Base-by-base conservation (phyloP, 495 filamentous ascomycete genomes). In the Penicillium flavigenum region DNA sequence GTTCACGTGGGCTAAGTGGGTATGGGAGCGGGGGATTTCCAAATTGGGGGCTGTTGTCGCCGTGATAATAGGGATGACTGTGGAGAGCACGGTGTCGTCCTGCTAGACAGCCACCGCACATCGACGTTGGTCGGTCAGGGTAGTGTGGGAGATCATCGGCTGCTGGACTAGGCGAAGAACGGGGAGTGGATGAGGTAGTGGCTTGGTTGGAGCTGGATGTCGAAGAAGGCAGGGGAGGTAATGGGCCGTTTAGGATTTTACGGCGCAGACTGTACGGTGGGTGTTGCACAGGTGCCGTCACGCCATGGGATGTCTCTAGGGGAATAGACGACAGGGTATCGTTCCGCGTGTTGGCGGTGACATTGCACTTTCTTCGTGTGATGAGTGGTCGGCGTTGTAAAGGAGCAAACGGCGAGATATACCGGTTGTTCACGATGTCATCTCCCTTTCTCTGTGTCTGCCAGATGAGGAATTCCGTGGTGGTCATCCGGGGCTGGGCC, bases 231-330 rank as follows among this genome's bases (percentile, higher is more conserved):
- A 48, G n/a, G 0, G 46, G 27, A 48, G 46, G 46, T 27, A 47
- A 27, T 32, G 46, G 1, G 9, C 46, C 46, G 6, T 48, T n/a
- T 12, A 14, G n/a, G 3, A 48, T 10, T 34, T 48, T 54, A 29
- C 22, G 14, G 52, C n/a, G 17, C 19, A 54, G 52, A 27, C 14
- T 54, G 42, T 45, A 36, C 47, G 29, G 42, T 17, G 31, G 12
- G 2, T 9, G 6, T 11, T 22, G 43, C 3, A 39, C 10, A 14
- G 26, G n/a, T 1, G 46, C 9, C 20, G 10, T 7, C 9, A 31
- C 29, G 5, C 20, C 46, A 7, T 48, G 46, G n/a, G 27, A 2
- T 20, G 29, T 6, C 4, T 12, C 17, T 10, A 32, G 3, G 9
- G 46, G 46, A 9, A 48, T 9, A 5, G 17, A 1, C 2, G 26